Evolutionary conservation across 2,329 filamentous ascomycete species (phyloP).

Genomic region (Alternaria sp.): DNA sequence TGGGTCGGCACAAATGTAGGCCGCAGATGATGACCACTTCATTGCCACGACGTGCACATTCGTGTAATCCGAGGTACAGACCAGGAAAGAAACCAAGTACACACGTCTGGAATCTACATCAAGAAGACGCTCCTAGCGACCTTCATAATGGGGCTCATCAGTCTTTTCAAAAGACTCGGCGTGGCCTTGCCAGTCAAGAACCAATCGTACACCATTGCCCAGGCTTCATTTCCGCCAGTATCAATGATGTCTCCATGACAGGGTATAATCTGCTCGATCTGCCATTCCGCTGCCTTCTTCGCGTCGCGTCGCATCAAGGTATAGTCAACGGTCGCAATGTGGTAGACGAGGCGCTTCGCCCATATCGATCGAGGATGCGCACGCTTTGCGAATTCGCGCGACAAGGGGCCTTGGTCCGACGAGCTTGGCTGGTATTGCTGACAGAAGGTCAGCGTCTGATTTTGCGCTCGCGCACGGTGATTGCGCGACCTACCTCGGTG

Average conservation of each 20-base stretch:
- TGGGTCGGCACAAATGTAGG: background rate
- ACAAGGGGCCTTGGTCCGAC: conserved; percentile 5
- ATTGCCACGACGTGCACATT: background rate
- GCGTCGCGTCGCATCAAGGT: conserved; percentile 19
- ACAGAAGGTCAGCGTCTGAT: background rate
- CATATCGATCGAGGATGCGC: conserved; percentile 22
- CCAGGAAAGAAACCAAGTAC: background rate
- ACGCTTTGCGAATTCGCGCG: conserved; percentile 17
- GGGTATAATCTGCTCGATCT: conserved; percentile 18
- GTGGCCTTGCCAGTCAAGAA: conserved; percentile 5
- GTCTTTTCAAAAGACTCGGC: background rate
- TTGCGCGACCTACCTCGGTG: conserved; percentile 13
- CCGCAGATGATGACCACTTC: background rate
- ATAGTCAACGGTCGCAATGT: conserved; percentile 19
- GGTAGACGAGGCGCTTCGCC: conserved; percentile 19
- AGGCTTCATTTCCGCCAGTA: conserved; percentile 5
- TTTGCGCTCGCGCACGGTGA: accelerated
- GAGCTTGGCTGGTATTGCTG: conserved; percentile 25
- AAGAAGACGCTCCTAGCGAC: conserved; percentile 17
- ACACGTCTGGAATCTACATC: background rate
- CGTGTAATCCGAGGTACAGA: too few relatives aligned
- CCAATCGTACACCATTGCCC: conserved; percentile 19
- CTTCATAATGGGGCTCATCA: conserved; percentile 10
- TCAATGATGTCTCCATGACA: conserved; percentile 23
- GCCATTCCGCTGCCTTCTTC: conserved; percentile 20